Evolutionary conservation across 2,329 filamentous ascomycete species (phyloP), one percentile per base, ranked within the genome.

Genomic region (Penicillium sp.): DNA sequence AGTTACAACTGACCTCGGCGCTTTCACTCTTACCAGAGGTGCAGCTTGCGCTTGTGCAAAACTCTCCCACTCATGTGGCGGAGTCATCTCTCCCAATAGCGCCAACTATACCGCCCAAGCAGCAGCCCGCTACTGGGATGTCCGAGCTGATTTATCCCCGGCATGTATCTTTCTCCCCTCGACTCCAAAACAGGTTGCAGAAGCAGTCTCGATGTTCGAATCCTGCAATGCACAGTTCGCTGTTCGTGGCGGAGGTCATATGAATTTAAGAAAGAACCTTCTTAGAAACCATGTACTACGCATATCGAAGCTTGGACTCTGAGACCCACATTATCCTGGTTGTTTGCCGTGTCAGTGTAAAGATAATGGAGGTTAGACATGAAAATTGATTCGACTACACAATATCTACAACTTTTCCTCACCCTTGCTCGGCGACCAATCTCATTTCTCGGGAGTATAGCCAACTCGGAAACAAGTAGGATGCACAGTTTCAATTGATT

Each of bases 171-270:
- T 73, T 29, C 41, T 69, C 12, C 70, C 70, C 1, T 27, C 20
- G 4, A 56, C 59, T 5, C 63, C 67, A 3, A 37, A 58, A 14
- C 49, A 67, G 31, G 66, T 74, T 2, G 60, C 70, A 0, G 50
- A 52, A 22, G 67, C 64, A 2, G 50, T 73, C 2, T 45, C 55
- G 5, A 58, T 67, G 0, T 55, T 73, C 8, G 41, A 33, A 3
- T 20, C 37, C 0, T 68, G 69, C 62, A 44, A 75, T 46, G 59
- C 70, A 6, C 73, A 75, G 29, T 85, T 85, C 55, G 82, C 82
- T 4, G 67, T 85, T 64, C 81, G 82, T 58, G 79, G 79, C 0
- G 82, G 82, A 18, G 83, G 82, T 0, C 82, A 85, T 63, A 69
- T 69, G 68, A 67, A 65, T 33, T 62, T 60, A 47, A 52, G 61